phyloP scores from a whole-genome alignment of 345 rosid species.

The Populus nigra region DNA sequence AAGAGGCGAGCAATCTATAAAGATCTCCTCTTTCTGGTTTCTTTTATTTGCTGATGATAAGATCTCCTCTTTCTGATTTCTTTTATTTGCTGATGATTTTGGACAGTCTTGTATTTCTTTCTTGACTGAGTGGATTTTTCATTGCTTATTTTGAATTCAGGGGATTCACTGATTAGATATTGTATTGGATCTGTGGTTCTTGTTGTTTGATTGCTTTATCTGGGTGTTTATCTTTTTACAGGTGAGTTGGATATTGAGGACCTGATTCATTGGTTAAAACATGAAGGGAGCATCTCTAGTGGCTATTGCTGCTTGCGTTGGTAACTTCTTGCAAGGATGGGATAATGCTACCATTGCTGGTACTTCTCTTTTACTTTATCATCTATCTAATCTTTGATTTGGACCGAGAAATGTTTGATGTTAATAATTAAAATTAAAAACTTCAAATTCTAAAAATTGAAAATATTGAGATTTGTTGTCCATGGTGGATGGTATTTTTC shows the following conservation, averaged over 20 bases:
- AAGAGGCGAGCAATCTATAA: conserved; percentile 16
- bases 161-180: not conserved
- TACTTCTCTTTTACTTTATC: conserved; percentile 24
- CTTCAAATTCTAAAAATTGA: not conserved
- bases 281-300: conserved; percentile 85
- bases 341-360: conserved; percentile 99
- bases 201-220: conserved; percentile 11
- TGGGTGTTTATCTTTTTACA: conserved; percentile 20
- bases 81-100: conserved; percentile 1
- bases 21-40: conserved; percentile 13
- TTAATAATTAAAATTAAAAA: not conserved
- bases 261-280: conserved; percentile 28
- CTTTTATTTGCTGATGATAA: not conserved
- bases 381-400: conserved; percentile 9
- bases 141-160: not conserved
- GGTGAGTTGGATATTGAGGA: conserved; percentile 20
- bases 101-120: not conserved
- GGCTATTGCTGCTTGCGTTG: conserved; percentile 86
- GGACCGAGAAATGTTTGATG: not conserved
- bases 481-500: not conserved
- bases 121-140: not conserved
- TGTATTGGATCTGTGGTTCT: conserved; percentile 13
- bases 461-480: not conserved
- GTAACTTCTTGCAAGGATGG: conserved; percentile 99
- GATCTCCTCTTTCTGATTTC: not conserved